A percentile compares a stretch with the other conserved stretches of the same genome.
Evolutionary conservation across 805 yeast genomes (phyloP).

Genomic region (Ogataea philodendri): DNA sequence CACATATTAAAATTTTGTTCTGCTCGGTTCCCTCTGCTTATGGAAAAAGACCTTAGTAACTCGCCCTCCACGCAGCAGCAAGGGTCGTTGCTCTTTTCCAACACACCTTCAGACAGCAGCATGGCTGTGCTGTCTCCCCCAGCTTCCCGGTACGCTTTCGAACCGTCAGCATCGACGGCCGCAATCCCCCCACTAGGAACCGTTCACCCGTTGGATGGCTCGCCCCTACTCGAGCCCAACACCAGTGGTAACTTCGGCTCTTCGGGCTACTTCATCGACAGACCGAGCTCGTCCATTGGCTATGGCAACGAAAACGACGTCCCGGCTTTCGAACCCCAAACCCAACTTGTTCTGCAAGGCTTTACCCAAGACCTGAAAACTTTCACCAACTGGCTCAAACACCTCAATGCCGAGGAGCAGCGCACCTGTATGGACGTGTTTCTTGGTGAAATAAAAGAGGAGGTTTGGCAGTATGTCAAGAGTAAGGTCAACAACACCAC

Average conservation of each 20-base stretch:
- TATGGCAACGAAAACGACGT: slow-evolving; percentile 27
- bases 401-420: slow-evolving; percentile 46
- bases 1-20: slow-evolving; percentile 11
- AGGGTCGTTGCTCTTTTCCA: slow-evolving; percentile 21
- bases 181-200: slow-evolving; percentile 27
- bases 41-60: slow-evolving; percentile 19
- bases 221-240: slow-evolving; percentile 21
- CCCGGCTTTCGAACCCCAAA: slow-evolving; percentile 34
- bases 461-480: slow-evolving; percentile 44
- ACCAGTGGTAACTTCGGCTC: slow-evolving; percentile 11
- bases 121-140: slow-evolving; percentile 44
- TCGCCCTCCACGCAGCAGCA: slow-evolving; percentile 19
- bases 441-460: slow-evolving; percentile 43
- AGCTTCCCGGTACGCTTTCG: slow-evolving; percentile 37
- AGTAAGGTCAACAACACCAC: slow-evolving; percentile 37
- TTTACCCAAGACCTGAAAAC: slow-evolving; percentile 44
- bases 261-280: slow-evolving; percentile 16
- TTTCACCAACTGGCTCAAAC: slow-evolving; percentile 47
- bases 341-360: slow-evolving; percentile 30
- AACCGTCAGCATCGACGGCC: slow-evolving; percentile 24
- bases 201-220: slow-evolving; percentile 13
- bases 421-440: slow-evolving; percentile 47
- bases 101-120: slow-evolving; percentile 27
- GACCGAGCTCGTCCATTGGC: slow-evolving; percentile 18
- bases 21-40: slow-evolving; percentile 8